Conservation (phyloP, 2,329 filamentous ascomycete species). For the Dactylellina cionopaga region DNA sequence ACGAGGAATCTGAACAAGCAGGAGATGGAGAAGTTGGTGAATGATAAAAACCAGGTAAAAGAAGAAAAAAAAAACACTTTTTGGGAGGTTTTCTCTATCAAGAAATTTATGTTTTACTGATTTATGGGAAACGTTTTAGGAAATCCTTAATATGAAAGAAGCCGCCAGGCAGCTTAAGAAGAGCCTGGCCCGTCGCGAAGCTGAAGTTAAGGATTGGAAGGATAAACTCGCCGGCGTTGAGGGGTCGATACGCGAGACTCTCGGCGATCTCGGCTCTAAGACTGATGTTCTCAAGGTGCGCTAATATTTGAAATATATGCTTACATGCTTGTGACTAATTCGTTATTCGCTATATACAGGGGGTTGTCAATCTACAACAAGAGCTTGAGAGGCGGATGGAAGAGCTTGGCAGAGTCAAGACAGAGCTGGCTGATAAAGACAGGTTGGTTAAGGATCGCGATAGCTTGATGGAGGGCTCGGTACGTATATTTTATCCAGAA, state of each 20-base stretch:
- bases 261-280: constrained; percentile 86
- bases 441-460: constrained; percentile 89
- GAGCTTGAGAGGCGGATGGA: constrained; percentile 85
- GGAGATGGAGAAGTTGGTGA: constrained; percentile 91
- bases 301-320: too few species aligned
- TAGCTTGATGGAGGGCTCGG: constrained; percentile 74
- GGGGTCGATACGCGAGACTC: constrained; percentile 82
- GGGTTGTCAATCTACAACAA: constrained; percentile 85
- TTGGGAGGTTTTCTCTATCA: too few species aligned
- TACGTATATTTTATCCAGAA: constrained; percentile 20
- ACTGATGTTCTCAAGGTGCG: constrained; percentile 86
- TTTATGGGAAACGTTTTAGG: constrained; percentile 59
- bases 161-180: constrained; percentile 84
- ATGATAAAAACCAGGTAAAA: constrained; percentile 82
- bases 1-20: constrained; percentile 77
- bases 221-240: constrained; percentile 90
- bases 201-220: constrained; percentile 90
- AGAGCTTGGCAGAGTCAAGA: constrained; percentile 81
- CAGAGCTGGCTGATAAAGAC: constrained; percentile 86
- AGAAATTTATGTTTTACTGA: neutral
- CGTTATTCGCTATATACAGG: too few species aligned
- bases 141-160: constrained; percentile 83
- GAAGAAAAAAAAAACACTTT: too few species aligned
- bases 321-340: too few species aligned
- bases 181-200: constrained; percentile 81